These are phyloP conservation scores for Erigeron philadelphicus DNA, from an alignment of 140 eudicot species.

Conservation along the genomic window DNA sequence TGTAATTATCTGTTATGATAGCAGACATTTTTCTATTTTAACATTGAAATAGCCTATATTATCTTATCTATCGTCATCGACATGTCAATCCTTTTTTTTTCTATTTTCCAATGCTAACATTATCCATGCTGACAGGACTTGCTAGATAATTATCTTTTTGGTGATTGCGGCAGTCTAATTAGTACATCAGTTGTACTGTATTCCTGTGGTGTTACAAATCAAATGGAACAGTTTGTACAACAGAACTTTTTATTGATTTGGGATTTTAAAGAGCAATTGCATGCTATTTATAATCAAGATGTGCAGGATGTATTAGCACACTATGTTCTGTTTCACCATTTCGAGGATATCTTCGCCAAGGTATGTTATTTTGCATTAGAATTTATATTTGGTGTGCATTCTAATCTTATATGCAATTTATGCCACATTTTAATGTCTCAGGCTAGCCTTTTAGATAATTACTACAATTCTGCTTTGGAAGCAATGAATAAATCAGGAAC, in stretches of 20 bases:
- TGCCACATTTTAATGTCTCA: slow-evolving; percentile 29
- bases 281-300: slow-evolving; percentile 35
- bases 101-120: neutral
- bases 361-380: slow-evolving; percentile 29
- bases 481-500: slow-evolving; percentile 29
- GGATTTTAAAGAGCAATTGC: slow-evolving; percentile 46
- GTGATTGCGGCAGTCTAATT: slow-evolving; percentile 34
- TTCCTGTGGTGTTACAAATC: slow-evolving; percentile 53
- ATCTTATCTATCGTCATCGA: neutral
- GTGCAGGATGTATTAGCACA: slow-evolving; percentile 35
- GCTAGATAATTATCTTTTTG: slow-evolving; percentile 66
- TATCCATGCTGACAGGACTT: slow-evolving; percentile 40
- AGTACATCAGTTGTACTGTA: slow-evolving; percentile 34
- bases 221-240: slow-evolving; percentile 64
- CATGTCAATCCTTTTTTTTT: neutral
- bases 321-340: slow-evolving; percentile 49
- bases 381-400: neutral
- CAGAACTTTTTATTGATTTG: slow-evolving; percentile 48
- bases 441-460: slow-evolving; percentile 44
- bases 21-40: too few relatives aligned
- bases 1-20: neutral
- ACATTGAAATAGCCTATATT: too few relatives aligned
- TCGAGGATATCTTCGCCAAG: slow-evolving; percentile 51
- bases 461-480: slow-evolving; percentile 31
- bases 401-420: neutral